A percentile compares a stretch with the other conserved stretches of the same genome.
Conservation (phyloP, 805 yeast genomes). For the Nakazawaea siamensis region DNA sequence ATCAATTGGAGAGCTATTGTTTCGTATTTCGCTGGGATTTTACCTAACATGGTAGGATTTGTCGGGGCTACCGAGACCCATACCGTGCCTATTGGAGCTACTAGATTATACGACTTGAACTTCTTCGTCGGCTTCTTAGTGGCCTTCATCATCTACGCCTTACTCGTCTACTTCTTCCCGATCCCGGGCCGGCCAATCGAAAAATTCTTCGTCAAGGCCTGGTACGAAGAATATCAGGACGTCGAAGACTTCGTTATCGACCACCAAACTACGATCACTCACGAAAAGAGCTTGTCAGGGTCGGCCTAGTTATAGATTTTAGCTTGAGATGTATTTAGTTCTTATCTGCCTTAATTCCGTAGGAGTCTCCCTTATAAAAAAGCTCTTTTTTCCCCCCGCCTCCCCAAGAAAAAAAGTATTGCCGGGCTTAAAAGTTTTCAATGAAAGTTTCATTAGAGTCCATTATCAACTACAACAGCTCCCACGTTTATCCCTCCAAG, state of each 20-base stretch:
- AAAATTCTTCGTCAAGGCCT: slow-evolving; percentile 40
- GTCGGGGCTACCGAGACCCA: slow-evolving; percentile 74
- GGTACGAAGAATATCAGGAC: slow-evolving; percentile 56
- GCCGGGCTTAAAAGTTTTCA: too few species aligned
- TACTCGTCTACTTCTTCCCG: slow-evolving; percentile 47
- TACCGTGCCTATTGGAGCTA: slow-evolving; percentile 70
- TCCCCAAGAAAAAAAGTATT: too few species aligned
- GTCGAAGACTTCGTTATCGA: slow-evolving; percentile 54
- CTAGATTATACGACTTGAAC: slow-evolving; percentile 61
- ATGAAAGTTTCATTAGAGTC: neutral
- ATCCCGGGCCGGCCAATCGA: slow-evolving; percentile 31
- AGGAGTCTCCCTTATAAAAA: too few species aligned
- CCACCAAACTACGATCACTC: too few species aligned
- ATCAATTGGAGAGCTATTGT: slow-evolving; percentile 78
- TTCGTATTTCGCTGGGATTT: slow-evolving; percentile 74
- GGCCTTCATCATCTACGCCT: slow-evolving; percentile 46
- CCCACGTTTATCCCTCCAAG: slow-evolving; percentile 3
- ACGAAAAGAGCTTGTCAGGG: too few species aligned
- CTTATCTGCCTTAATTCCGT: too few species aligned
- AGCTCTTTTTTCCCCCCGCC: too few species aligned
- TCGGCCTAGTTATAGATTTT: too few species aligned
- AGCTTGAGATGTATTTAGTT: too few species aligned
- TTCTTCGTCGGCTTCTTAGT: slow-evolving; percentile 70
- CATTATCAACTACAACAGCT: neutral
- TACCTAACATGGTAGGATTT: slow-evolving; percentile 82